Evolutionary conservation across 208 protist genomes (phyloP).

Genomic region (Trypanosoma conorhini): DNA sequence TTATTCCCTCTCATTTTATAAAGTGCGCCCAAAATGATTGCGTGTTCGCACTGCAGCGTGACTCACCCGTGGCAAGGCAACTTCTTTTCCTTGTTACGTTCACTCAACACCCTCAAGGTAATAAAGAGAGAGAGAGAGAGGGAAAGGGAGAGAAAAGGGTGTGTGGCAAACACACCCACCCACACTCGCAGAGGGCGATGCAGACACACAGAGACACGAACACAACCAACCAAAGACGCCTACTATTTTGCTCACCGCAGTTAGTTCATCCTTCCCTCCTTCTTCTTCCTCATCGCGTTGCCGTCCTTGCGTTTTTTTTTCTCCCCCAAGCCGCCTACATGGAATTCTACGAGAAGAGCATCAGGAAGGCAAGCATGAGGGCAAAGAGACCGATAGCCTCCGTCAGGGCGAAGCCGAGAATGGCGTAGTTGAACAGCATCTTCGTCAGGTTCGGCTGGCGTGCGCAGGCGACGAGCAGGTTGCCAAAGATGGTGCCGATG

Average conservation of each 20-base stretch:
- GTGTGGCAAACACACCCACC: too few relatives aligned
- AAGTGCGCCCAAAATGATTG: too few relatives aligned
- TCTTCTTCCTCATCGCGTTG: background rate
- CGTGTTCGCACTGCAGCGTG: background rate
- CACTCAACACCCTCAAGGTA: background rate
- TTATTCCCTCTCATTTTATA: too few relatives aligned
- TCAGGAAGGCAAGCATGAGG: constrained; percentile 78
- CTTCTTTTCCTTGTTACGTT: background rate
- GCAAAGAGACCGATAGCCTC: constrained; percentile 82
- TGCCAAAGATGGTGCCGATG: constrained; percentile 73
- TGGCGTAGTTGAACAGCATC: constrained; percentile 82
- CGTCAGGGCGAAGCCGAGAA: constrained; percentile 81
- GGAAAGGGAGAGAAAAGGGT: too few relatives aligned
- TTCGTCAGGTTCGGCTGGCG: constrained; percentile 77
- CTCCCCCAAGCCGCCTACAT: background rate
- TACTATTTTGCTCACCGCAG: too few relatives aligned
- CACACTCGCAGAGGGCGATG: too few relatives aligned
- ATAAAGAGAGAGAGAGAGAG: too few relatives aligned
- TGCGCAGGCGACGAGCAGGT: constrained; percentile 64
- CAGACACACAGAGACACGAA: too few relatives aligned
- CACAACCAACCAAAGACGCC: too few relatives aligned
- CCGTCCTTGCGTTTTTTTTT: background rate
- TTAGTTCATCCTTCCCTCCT: background rate
- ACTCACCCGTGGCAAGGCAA: background rate
- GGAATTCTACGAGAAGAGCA: constrained; percentile 68